Base-by-base conservation (phyloP, 306 rosid species). In the Aeschynomene evenia region DNA sequence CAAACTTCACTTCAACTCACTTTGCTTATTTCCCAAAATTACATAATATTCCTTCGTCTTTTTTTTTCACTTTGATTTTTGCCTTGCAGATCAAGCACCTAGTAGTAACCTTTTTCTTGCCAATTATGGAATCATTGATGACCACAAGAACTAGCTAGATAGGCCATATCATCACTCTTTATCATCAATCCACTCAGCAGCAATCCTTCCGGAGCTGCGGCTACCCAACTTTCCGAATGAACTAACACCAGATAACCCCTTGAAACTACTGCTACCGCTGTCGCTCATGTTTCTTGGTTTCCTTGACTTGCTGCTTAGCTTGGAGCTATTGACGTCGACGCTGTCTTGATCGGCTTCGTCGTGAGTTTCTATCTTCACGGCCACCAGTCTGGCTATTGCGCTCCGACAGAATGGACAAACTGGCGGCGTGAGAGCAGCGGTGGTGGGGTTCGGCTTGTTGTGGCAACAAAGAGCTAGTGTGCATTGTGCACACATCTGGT, bases 401-500 rank as follows among this genome's bases (percentile, higher is more conserved):
- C 97, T 91, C 59, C 99, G 96, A 55, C 99, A 91, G 68, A 94
- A 94, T 0, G 99, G 99, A 68, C 99, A 94, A 28, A 91, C 99
- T 0, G 96, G 99, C 1, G 97, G 91, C 7, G 74, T 94, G 9
- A 87, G 68, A 69, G 77, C 78, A 3, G 91, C 72, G 0, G 99
- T 94, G 13, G 85, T 42, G 0, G 97, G 96, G 81, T 95, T 87
- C 0, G 99, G 97, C 74, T 95, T 91, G 81, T 87, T 95, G 85
- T 95, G 89, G 88, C 97, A 91, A 78, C 97, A 95, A 12, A 95
- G 91, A 73, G 95, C 88, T 75, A 95, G 77, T 49, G 92, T 89
- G 83, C 99, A 94, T 51, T 94, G 96, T 18, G 99, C 97, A 81
- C 99, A 94, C 99, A 94, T 94, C 63, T 91, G 97, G 75, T 94